Conservation (phyloP, 441 rosid genomes). For the Gossypium lobatum region DNA sequence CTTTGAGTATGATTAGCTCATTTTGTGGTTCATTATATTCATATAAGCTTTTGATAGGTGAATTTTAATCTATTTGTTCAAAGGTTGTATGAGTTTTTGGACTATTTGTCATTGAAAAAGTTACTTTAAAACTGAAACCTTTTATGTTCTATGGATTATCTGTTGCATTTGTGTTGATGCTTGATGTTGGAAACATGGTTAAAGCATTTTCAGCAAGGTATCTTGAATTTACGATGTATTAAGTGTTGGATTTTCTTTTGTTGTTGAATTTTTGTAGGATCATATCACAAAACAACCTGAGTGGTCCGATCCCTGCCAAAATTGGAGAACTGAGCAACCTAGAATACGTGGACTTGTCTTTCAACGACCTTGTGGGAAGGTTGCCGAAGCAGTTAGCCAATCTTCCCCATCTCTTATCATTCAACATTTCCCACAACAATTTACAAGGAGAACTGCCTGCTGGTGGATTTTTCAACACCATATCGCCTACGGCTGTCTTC, state of each 20-base stretch:
- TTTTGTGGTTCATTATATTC: not conserved
- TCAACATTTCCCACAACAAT: constrained; percentile 66
- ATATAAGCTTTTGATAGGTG: not conserved
- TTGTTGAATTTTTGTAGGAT: constrained; percentile 29
- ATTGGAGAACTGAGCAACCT: constrained; percentile 41
- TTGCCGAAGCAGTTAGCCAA: constrained; percentile 60
- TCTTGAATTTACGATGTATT: not conserved
- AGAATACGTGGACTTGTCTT: constrained; percentile 53
- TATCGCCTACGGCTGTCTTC: constrained; percentile 47
- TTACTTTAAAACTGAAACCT: not conserved
- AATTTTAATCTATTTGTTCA: not conserved
- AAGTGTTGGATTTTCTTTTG: not conserved
- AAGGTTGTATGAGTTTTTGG: not conserved
- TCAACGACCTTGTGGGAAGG: constrained; percentile 39
- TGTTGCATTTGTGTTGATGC: not conserved
- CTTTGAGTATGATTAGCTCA: constrained; percentile 12
- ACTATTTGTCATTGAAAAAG: too few species aligned
- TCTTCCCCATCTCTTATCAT: constrained; percentile 45
- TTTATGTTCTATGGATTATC: not conserved
- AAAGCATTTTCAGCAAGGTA: not conserved
- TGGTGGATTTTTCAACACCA: constrained; percentile 55
- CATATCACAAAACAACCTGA: constrained; percentile 44
- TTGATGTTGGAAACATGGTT: not conserved
- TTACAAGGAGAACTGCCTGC: constrained; percentile 61
- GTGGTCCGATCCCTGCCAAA: constrained; percentile 42